Conservation (phyloP, 768 basidiomycete genomes). For the Fomitopsis pulvina region DNA sequence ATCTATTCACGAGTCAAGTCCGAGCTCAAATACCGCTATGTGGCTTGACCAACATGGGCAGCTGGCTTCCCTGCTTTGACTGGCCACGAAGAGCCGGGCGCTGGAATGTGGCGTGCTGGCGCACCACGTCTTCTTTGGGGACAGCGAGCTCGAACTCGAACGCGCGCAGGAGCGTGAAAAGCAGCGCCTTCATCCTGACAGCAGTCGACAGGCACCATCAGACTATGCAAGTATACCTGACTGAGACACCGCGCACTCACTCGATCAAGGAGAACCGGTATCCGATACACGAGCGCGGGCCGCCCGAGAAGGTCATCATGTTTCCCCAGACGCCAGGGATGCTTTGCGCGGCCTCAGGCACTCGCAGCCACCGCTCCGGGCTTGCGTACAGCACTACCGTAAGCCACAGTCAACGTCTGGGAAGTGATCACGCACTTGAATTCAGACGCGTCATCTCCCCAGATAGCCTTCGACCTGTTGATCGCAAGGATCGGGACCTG, state of each 20-base stretch:
- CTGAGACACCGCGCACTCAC: slow-evolving; percentile 26
- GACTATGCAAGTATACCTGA: slow-evolving; percentile 1
- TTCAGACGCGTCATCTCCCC: slow-evolving; percentile 55
- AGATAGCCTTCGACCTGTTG: slow-evolving; percentile 45
- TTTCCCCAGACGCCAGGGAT: slow-evolving; percentile 61
- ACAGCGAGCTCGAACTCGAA: slow-evolving; percentile 27
- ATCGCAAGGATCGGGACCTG: slow-evolving; percentile 45
- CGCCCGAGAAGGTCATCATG: slow-evolving; percentile 55
- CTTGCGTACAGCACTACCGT: slow-evolving; percentile 22
- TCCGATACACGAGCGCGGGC: slow-evolving; percentile 59
- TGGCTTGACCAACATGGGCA: slow-evolving; percentile 16
- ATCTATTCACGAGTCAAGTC: too few species aligned
- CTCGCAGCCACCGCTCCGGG: slow-evolving; percentile 55
- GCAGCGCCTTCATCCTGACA: slow-evolving; percentile 14
- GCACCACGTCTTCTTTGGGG: slow-evolving; percentile 16
- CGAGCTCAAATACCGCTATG: too few species aligned
- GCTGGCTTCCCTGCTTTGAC: slow-evolving; percentile 11
- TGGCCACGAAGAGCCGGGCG: slow-evolving; percentile 16
- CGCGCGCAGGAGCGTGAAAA: slow-evolving; percentile 25
- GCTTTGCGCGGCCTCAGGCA: slow-evolving; percentile 34
- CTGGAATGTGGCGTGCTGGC: slow-evolving; percentile 16
- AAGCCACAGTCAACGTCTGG: slow-evolving; percentile 2
- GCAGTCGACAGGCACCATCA: slow-evolving; percentile 20
- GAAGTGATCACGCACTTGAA: slow-evolving; percentile 40
- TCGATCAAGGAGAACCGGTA: slow-evolving; percentile 58